Conservation (phyloP, 495 filamentous ascomycete species). For the Penicillium salamii region DNA sequence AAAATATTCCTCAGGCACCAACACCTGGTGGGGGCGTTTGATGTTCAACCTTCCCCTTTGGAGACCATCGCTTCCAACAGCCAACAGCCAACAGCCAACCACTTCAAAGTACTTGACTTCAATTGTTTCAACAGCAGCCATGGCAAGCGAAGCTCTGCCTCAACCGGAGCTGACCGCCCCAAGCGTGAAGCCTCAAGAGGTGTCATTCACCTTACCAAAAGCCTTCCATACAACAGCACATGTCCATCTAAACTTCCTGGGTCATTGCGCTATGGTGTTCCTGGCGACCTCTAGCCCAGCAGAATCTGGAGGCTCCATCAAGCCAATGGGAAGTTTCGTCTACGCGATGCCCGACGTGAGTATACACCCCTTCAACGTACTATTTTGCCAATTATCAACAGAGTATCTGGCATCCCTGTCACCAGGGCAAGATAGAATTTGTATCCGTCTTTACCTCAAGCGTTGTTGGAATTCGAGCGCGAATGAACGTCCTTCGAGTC, state of each 20-base stretch:
- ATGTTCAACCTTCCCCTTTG: neutral
- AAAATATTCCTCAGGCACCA: neutral
- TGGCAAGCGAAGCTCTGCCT: slow-evolving; percentile 11
- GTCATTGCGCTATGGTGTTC: slow-evolving; percentile 68
- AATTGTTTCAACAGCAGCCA: slow-evolving; percentile 3
- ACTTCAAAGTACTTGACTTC: neutral
- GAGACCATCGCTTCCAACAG: too few relatives aligned
- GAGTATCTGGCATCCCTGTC: neutral
- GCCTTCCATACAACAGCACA: slow-evolving; percentile 76
- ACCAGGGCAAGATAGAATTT: too few relatives aligned
- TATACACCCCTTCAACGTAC: slow-evolving; percentile 1
- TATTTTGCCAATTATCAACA: neutral
- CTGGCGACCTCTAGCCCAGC: slow-evolving; percentile 69
- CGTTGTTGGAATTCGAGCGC: too few relatives aligned
- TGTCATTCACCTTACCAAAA: slow-evolving; percentile 76
- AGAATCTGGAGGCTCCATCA: slow-evolving; percentile 39
- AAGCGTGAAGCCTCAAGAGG: slow-evolving; percentile 51
- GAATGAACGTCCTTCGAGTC: too few relatives aligned
- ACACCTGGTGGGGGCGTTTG: neutral
- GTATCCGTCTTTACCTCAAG: too few relatives aligned
- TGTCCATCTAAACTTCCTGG: slow-evolving; percentile 67
- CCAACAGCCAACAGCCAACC: neutral
- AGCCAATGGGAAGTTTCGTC: slow-evolving; percentile 68
- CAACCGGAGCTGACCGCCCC: slow-evolving; percentile 21
- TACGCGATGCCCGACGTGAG: slow-evolving; percentile 88